Percentiles rank a stretch among this genome's conserved stretches.
phyloP scores from a whole-genome alignment of 1,139 yeast species.

The Debaryomyces singareniensis region DNA sequence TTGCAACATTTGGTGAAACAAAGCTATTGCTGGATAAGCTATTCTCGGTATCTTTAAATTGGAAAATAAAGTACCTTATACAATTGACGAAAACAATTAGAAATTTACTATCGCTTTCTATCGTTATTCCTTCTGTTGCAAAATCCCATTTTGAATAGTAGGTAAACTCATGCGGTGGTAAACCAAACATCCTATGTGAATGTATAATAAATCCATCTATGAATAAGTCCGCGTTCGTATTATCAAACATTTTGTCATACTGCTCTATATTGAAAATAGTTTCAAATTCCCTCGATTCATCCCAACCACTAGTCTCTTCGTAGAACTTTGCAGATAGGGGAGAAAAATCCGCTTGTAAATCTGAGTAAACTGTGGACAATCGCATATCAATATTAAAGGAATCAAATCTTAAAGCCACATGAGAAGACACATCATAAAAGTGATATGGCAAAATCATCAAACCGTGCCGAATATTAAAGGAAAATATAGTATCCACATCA shows the following conservation, averaged over 20 bases:
- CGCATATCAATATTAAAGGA: slow-evolving; percentile 71
- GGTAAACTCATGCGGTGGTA: slow-evolving; percentile 84
- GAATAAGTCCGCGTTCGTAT: slow-evolving; percentile 23
- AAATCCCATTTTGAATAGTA: slow-evolving; percentile 90
- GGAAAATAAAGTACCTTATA: slow-evolving; percentile 46
- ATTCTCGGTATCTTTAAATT: slow-evolving; percentile 72
- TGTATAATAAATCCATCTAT: slow-evolving; percentile 66
- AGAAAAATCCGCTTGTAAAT: slow-evolving; percentile 55
- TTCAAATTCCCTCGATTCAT: slow-evolving; percentile 12
- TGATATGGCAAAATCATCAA: slow-evolving; percentile 66
- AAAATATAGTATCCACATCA: slow-evolving; percentile 70
- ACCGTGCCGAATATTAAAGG: slow-evolving; percentile 66
- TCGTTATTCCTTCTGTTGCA: slow-evolving; percentile 50
- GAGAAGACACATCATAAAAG: slow-evolving; percentile 59
- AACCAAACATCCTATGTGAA: slow-evolving; percentile 88
- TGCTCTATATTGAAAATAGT: slow-evolving; percentile 19
- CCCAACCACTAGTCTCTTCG: slow-evolving; percentile 7
- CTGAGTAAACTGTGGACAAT: slow-evolving; percentile 92
- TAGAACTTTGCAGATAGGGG: slow-evolving; percentile 37
- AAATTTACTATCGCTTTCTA: slow-evolving; percentile 49
- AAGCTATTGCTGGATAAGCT: slow-evolving; percentile 54
- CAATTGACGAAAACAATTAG: slow-evolving; percentile 41
- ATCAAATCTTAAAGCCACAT: slow-evolving; percentile 59
- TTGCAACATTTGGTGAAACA: slow-evolving; percentile 61
- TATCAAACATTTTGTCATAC: slow-evolving; percentile 17